Base-by-base conservation (phyloP, 2,329 filamentous ascomycete species). In the Talaromyces sp. region DNA sequence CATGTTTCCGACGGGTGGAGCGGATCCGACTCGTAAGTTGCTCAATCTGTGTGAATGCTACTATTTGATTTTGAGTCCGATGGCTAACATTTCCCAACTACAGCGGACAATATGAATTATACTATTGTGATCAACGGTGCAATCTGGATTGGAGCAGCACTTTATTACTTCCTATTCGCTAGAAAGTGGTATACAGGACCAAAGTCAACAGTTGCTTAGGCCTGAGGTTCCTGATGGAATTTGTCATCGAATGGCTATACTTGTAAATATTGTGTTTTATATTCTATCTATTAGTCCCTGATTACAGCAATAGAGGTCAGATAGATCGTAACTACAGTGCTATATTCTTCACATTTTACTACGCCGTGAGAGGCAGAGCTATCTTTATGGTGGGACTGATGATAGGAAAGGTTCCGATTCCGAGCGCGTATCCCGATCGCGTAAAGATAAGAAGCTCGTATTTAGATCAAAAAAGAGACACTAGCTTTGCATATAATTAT, bases 131-230 rank as follows among this genome's bases (percentile, higher is more conserved):
- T 89, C 66, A 87, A 87, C 67, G 80, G 79, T 39, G 81, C 82
- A 3, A 82, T 89, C 1, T 89, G 86, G 86, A 76, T 83, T 15
- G 85, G 85, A 1, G 80, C 82, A 0, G 72, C 87, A 69, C 59
- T 78, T 0, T 88, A 88, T 73, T 88, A 87, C 70, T 79, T 79
- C 67, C 68, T 85, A 31, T 81, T 84, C 75, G 86, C 85, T 7
- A 77, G 81, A 63, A 87, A 87, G 72, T 87, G 84, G 81, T 87
- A 87, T 69, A 85, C 78, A 1, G 86, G 86, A 0, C 86, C 86
- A 3, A 86, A 85, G 76, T 82, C 82, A 54, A 88, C 86, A 2
- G 76, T 87, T 61, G 78, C 78, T n/a, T 63, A 57, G 41, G 15
- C 31, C 10, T 33, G 19, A 8, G 35, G 10, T 11, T 58, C 11